Evolutionary conservation across 441 rosid species (phyloP).

Genomic region (Flueggea neowawraea): DNA sequence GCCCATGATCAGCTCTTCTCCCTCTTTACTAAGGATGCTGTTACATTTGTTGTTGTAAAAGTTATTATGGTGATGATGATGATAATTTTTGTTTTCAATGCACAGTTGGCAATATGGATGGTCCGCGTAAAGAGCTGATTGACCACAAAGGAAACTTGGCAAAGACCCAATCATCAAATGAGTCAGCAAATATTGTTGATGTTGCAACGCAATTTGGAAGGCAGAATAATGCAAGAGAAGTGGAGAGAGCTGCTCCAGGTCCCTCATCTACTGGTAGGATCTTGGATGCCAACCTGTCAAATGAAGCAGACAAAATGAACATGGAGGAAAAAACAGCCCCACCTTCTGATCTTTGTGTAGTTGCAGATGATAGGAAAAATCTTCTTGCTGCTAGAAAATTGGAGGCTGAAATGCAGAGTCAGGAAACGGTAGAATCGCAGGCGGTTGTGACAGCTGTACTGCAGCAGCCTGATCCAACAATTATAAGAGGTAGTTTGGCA

Average conservation of each 20-base stretch:
- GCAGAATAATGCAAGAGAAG: constrained; percentile 42
- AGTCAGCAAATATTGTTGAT: constrained; percentile 44
- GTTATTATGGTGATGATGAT: constrained; percentile 2
- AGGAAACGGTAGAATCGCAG: constrained; percentile 42
- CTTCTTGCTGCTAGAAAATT: constrained; percentile 34
- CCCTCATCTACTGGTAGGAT: constrained; percentile 48
- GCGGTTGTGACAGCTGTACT: constrained; percentile 23
- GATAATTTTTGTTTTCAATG: constrained; percentile 11
- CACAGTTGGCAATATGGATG: constrained; percentile 48
- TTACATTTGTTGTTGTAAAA: background rate
- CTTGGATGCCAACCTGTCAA: constrained; percentile 44
- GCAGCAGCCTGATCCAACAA: constrained; percentile 36
- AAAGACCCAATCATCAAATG: constrained; percentile 45
- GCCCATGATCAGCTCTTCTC: background rate
- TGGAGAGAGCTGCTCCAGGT: constrained; percentile 31
- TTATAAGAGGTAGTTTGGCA: constrained; percentile 30
- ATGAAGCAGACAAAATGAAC: constrained; percentile 46
- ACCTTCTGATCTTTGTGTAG: constrained; percentile 26
- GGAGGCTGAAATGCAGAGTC: constrained; percentile 49
- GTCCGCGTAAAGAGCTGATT: constrained; percentile 46
- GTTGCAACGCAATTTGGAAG: constrained; percentile 46
- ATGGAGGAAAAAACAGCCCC: constrained; percentile 41
- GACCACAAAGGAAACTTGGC: constrained; percentile 59
- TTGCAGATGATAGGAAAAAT: constrained; percentile 53
- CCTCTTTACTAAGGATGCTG: background rate